phyloP scores from a whole-genome alignment of 768 basidiomycete species.

The Boletus vinaceobasis region DNA sequence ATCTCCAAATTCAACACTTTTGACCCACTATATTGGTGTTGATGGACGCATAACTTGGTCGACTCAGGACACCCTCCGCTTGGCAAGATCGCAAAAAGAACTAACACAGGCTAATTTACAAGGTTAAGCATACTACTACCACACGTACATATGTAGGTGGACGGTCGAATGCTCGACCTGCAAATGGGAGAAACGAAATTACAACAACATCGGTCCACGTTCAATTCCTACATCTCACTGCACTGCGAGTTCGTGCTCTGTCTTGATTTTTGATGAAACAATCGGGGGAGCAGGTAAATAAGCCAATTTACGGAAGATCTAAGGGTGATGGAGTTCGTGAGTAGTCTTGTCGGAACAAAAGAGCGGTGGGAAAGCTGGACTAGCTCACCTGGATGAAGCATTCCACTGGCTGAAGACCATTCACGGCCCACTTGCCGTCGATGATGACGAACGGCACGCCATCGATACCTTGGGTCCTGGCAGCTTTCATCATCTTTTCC shows the following conservation, averaged over 20 bases:
- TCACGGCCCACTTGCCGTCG: constrained; percentile 43
- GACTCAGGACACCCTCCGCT: not conserved
- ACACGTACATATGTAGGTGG: not conserved
- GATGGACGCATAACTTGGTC: not conserved
- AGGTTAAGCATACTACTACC: not conserved
- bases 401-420: constrained; percentile 41
- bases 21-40: no score
- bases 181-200: not conserved
- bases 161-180: not conserved
- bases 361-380: not conserved
- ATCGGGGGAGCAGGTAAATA: constrained; percentile 7
- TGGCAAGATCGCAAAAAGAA: not conserved
- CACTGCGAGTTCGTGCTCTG: not conserved
- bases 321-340: not conserved
- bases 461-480: constrained; percentile 39
- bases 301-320: constrained; percentile 32
- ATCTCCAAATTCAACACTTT: no score
- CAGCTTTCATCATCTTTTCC: constrained; percentile 35
- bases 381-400: constrained; percentile 35
- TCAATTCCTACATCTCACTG: not conserved
- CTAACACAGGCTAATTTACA: not conserved
- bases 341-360: not conserved
- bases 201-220: not conserved
- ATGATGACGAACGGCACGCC: constrained; percentile 53
- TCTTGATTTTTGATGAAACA: not conserved